Base-by-base conservation (phyloP, 352 stramenopile species). In the Globisporangium paroecandrum region DNA sequence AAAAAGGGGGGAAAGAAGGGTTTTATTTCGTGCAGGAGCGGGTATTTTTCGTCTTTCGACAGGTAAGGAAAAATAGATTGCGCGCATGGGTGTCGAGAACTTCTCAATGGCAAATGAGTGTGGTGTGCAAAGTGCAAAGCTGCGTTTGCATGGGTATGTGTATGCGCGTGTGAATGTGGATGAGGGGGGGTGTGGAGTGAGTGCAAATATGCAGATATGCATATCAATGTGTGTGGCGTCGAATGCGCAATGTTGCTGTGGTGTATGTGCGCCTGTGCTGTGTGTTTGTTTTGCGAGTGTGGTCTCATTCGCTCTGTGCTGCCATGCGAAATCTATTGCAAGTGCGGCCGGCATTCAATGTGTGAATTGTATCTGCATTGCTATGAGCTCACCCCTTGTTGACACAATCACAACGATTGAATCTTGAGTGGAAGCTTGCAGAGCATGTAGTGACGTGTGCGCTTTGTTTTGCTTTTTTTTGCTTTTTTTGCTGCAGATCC, bases 61-160 rank as follows among this genome's bases (percentile, higher is more conserved):
- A 65, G 59, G 59, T 65, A 65, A 65, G 59, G 36, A 58, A 65
- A 58, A 65, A 57, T 65, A 56, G 15, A 41, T 57, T 43, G 22
- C 36, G 13, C 41, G 24, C 34, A n/a, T 55, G 3, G 3, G 58
- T 20, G 46, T 12, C 36, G 27, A 60, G 36, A 38, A 32, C 29
- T 32, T 32, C 27, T 29, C 2, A 60, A 60, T 60, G 55, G 36
- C 55, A 60, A 60, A 20, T 18, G 54, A 59, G 53, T 27, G 27
- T 34, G 25, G 53, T 27, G 27, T 34, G 24, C 53, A 58, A 38
- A 41, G 29, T 53, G 58, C 32, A 25, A 43, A 41, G 25, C 22
- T 10, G 59, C 43, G 22, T 22, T 22, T 64, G 38, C 15, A 32
- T 18, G 27, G 55, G 27, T 60, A 24, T 25, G 27, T 34, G 32